These are phyloP conservation scores for Fusarium annulatum DNA, from an alignment of 2,329 filamentous ascomycete species.

Conservation along the genomic window DNA sequence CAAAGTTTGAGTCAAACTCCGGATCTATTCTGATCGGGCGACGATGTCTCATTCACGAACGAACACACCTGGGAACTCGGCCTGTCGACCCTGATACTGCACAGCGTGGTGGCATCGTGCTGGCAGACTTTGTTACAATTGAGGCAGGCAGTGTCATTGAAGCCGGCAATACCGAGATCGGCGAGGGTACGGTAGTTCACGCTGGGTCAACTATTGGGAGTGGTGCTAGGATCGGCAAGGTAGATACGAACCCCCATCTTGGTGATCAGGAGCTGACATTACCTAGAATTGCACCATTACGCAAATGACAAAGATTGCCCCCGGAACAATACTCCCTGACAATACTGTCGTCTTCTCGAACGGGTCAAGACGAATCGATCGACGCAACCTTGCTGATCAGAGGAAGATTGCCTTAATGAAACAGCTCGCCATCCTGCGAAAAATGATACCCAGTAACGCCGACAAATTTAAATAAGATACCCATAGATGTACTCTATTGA, in stretches of 20 bases:
- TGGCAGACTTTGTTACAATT: slow-evolving; percentile 71
- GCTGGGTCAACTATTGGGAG: slow-evolving; percentile 69
- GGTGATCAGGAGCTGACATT: slow-evolving; percentile 29
- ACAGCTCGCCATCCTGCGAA: slow-evolving; percentile 74
- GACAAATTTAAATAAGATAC: slow-evolving; percentile 57
- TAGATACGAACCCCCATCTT: slow-evolving; percentile 47
- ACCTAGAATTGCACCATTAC: slow-evolving; percentile 76
- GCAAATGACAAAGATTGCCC: slow-evolving; percentile 67
- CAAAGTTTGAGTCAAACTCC: slow-evolving; percentile 79
- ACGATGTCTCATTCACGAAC: slow-evolving; percentile 84
- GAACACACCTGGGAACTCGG: slow-evolving; percentile 64
- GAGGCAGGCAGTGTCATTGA: slow-evolving; percentile 71
- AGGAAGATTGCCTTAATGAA: slow-evolving; percentile 72
- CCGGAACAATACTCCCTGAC: slow-evolving; percentile 70
- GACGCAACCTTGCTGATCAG: slow-evolving; percentile 69
- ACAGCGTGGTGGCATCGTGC: slow-evolving; percentile 60
- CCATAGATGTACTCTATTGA: background rate
- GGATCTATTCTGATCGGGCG: slow-evolving; percentile 85
- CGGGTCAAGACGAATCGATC: slow-evolving; percentile 68
- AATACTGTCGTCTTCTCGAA: slow-evolving; percentile 77
- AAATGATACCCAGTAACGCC: slow-evolving; percentile 73
- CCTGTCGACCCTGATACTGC: slow-evolving; percentile 43
- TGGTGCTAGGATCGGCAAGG: slow-evolving; percentile 72
- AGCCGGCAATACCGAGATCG: slow-evolving; percentile 69
- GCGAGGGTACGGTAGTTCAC: slow-evolving; percentile 70